Evolutionary conservation across 345 rosid genomes (phyloP), one percentile per base, ranked within the genome.

Genomic region (Eucalyptus marginata): DNA sequence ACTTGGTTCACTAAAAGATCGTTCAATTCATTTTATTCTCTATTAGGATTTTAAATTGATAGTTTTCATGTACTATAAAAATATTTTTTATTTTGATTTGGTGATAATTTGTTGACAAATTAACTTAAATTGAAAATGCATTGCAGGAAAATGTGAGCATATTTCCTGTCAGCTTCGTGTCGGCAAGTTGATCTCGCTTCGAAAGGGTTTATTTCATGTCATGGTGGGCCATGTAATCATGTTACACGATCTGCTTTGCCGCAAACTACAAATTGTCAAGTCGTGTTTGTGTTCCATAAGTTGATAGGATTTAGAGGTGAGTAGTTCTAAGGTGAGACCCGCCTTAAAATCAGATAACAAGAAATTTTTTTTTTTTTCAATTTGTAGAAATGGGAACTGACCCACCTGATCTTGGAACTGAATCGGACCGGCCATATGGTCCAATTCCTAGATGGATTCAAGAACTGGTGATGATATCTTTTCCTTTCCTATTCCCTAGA

Each of bases 241-340:
- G 3, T 16, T 33, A 17, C 43, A 68, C 43, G 4, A 31, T 68
- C 3, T 4, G 36, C 11, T 68, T 68, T 17, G 11, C 43, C 80
- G 17, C 24, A 33, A 68, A 5, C 20, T 68, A 5, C 11, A 31
- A 8, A 68, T 17, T 68, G 44, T 8, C 43, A 8, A 14, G 43
- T 17, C 12, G 43, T 31, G 80, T 68, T 31, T 68, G 43, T 17
- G 24, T 1, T 68, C 36, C 17, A 8, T 31, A 66, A 16, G 40
- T 66, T 2, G 36, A n/a, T 31, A 14, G 2, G 20, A 66, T 66
- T 29, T 15, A 31, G 4, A 20, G 25, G 25, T 20, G 58, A 52
- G 58, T 18, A 52, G 2, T 1, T 52, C 1, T 52, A 7, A 24
- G 4, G 24, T 18, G 56, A 18, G 56, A 7, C 24, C 56, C 0